Percentiles rank a stretch among this genome's conserved stretches.
Conservation (phyloP, 2,329 filamentous ascomycete species). For the Fusarium fracticaudum region DNA sequence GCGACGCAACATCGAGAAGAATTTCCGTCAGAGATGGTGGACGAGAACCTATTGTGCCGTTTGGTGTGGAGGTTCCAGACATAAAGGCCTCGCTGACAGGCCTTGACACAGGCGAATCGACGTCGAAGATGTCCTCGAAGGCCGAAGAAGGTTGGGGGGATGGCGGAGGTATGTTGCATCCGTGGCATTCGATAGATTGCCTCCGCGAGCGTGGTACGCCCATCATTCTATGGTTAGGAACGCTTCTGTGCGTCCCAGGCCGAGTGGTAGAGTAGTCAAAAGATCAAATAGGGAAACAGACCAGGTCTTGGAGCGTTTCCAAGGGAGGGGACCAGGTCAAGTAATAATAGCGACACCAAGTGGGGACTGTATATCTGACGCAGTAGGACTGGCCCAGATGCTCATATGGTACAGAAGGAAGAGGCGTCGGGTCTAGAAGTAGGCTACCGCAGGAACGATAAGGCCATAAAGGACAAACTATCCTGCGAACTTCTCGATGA, state of each 20-base stretch:
- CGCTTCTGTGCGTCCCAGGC: constrained; percentile 34
- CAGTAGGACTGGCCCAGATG: constrained; percentile 31
- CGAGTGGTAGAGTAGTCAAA: constrained; percentile 18
- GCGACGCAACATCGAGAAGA: constrained; percentile 82
- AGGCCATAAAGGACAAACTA: constrained; percentile 19
- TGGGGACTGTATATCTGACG: constrained; percentile 29
- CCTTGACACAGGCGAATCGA: constrained; percentile 56
- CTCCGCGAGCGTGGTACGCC: constrained; percentile 57
- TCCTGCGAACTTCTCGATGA: constrained; percentile 2
- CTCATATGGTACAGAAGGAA: constrained; percentile 35
- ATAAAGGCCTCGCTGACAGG: constrained; percentile 60
- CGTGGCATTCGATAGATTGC: constrained; percentile 56
- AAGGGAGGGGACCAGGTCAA: constrained; percentile 33
- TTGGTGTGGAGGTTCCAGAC: constrained; percentile 52
- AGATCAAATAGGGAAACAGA: constrained; percentile 9
- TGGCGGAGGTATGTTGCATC: constrained; percentile 53
- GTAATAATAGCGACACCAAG: constrained; percentile 34
- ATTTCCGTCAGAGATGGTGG: constrained; percentile 85
- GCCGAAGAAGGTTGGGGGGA: constrained; percentile 57
- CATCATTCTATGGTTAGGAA: constrained; percentile 49
- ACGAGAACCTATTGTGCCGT: constrained; percentile 44
- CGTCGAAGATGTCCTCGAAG: constrained; percentile 57
- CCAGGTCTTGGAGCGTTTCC: constrained; percentile 13
- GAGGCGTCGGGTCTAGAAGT: constrained; percentile 42
- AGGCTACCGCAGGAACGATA: constrained; percentile 30